phyloP scores from a whole-genome alignment of 805 yeast genomes.

The Candida vaughaniae region DNA sequence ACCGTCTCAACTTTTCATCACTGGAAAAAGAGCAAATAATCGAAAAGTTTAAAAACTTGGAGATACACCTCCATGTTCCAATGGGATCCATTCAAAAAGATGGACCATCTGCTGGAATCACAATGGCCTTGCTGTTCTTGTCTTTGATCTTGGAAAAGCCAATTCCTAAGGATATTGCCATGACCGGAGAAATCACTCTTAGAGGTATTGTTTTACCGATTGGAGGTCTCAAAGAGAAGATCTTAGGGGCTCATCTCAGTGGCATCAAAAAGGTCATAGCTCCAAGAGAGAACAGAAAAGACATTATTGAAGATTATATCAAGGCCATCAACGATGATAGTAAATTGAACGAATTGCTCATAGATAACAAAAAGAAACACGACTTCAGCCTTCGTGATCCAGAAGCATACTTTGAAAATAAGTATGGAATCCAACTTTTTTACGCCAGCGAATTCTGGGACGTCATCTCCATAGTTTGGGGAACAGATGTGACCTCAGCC shows the following conservation, averaged over 20 bases:
- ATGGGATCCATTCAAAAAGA: constrained; percentile 49
- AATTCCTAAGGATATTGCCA: constrained; percentile 55
- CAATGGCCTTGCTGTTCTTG: constrained; percentile 48
- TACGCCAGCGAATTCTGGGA: constrained; percentile 81
- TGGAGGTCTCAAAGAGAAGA: constrained; percentile 78
- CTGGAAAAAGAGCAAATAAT: constrained; percentile 30
- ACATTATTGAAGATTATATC: constrained; percentile 59
- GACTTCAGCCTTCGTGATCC: constrained; percentile 42
- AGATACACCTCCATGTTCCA: constrained; percentile 55
- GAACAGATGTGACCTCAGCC: constrained; percentile 36
- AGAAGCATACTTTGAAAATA: constrained; percentile 49
- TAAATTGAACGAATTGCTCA: constrained; percentile 33
- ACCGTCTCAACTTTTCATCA: constrained; percentile 30
- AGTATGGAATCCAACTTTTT: constrained; percentile 55
- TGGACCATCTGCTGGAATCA: constrained; percentile 49
- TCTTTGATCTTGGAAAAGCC: constrained; percentile 45
- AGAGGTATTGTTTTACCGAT: constrained; percentile 78
- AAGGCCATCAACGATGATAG: constrained; percentile 33
- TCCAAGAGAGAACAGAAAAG: constrained; percentile 70
- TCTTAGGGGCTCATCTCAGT: constrained; percentile 75
- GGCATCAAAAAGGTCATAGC: constrained; percentile 55
- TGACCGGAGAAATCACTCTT: constrained; percentile 86
- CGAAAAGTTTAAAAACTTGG: constrained; percentile 50
- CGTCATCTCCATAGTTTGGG: constrained; percentile 73
- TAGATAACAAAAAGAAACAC: constrained; percentile 29